These are phyloP conservation scores for Auxenochlorella protothecoides DNA, from an alignment of 139 green algal species.

Conservation along the genomic window DNA sequence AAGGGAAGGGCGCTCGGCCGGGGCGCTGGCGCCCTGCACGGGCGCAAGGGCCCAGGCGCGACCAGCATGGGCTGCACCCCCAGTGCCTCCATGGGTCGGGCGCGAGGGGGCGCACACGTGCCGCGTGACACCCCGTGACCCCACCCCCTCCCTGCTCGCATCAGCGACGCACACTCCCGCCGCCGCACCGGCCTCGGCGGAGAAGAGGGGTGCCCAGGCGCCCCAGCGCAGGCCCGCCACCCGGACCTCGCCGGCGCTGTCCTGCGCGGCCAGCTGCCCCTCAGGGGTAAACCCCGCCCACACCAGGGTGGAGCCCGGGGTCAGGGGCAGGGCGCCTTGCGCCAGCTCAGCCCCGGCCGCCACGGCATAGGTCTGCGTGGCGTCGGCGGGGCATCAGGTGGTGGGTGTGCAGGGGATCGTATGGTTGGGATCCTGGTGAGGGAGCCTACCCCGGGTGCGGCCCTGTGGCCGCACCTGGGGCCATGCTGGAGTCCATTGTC, in stretches of 20 bases:
- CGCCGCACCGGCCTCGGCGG: slow-evolving; percentile 13
- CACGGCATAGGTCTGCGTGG: slow-evolving; percentile 30
- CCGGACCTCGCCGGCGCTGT: slow-evolving; percentile 47
- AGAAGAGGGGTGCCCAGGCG: slow-evolving; percentile 60
- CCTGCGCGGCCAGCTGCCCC: slow-evolving; percentile 43
- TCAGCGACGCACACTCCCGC: background rate
- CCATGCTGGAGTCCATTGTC: too few relatives aligned
- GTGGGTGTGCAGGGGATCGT: background rate
- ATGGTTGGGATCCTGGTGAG: slow-evolving; percentile 4
- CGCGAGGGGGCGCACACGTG: too few relatives aligned
- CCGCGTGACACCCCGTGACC: too few relatives aligned
- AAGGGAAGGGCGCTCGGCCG: background rate
- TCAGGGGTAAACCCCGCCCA: slow-evolving; percentile 76
- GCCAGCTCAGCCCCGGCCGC: slow-evolving; percentile 12
- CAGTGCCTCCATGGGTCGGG: too few relatives aligned
- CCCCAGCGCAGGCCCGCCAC: slow-evolving; percentile 45
- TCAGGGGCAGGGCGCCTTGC: slow-evolving; percentile 40
- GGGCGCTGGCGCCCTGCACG: background rate
- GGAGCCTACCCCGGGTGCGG: background rate
- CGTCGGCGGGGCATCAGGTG: background rate
- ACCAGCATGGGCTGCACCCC: too few relatives aligned
- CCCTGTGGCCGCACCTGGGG: too few relatives aligned
- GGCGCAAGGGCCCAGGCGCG: too few relatives aligned
- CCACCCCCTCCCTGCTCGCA: background rate
- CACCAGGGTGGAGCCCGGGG: slow-evolving; percentile 31